phyloP scores from a whole-genome alignment of 1,284 basidiomycete genomes.

The Fomitopsis betulina region DNA sequence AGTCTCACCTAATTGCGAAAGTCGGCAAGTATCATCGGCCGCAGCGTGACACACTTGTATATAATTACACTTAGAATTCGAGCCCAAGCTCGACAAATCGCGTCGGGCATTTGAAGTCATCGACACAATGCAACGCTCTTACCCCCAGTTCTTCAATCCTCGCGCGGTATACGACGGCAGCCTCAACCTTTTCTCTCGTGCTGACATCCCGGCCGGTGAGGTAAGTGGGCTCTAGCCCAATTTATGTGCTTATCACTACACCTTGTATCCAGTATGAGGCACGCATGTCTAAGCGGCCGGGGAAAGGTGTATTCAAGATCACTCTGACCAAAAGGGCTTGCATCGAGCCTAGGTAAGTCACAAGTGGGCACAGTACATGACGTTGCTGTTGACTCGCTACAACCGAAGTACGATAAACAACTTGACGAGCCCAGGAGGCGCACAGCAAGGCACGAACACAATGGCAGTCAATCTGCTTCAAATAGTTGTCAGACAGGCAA shows the following conservation, averaged over 20 bases:
- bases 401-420: conserved; percentile 7
- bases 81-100: conserved; percentile 5
- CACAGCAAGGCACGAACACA: conserved; percentile 7
- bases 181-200: conserved; percentile 16
- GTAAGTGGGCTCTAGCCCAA: conserved; percentile 1
- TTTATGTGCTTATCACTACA: too few species aligned
- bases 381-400: not conserved
- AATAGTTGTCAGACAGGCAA: conserved; percentile 21
- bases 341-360: not conserved
- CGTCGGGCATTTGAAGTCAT: conserved; percentile 18
- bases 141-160: conserved; percentile 16
- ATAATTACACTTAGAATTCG: not conserved
- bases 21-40: conserved; percentile 9
- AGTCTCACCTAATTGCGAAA: not conserved
- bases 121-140: conserved; percentile 12
- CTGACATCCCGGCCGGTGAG: conserved; percentile 6
- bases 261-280: conserved; percentile 3
- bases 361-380: not conserved
- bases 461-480: conserved; percentile 21
- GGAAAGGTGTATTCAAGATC: not conserved
- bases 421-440: conserved; percentile 4
- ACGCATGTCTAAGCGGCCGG: not conserved
- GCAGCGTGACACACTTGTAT: not conserved
- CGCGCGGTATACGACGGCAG: conserved; percentile 20
- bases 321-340: not conserved